Evolutionary conservation across 2,329 filamentous ascomycete species (phyloP).

Genomic region (Ophiocordyceps camponoti-saundersi): DNA sequence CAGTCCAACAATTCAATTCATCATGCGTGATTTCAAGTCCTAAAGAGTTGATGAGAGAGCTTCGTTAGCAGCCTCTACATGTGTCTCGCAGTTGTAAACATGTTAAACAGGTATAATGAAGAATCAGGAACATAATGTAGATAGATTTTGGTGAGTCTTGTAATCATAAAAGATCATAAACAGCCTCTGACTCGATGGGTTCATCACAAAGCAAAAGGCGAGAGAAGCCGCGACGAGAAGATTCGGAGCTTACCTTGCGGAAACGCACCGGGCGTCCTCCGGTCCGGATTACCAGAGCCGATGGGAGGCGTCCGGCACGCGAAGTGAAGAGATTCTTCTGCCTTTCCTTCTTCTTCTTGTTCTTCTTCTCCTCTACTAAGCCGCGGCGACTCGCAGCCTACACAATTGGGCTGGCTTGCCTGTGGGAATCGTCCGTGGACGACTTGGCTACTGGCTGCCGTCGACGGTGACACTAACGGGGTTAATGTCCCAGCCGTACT

Average conservation of each 20-base stretch:
- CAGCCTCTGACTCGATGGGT: slow-evolving; percentile 27
- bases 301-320: background rate
- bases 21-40: too few relatives aligned
- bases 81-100: background rate
- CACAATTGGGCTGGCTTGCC: background rate
- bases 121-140: slow-evolving; percentile 6
- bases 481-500: slow-evolving; percentile 74
- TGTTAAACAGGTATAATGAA: background rate
- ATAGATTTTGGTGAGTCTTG: slow-evolving; percentile 17
- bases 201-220: slow-evolving; percentile 12
- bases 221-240: background rate
- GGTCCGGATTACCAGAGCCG: background rate
- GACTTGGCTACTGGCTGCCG: slow-evolving; percentile 17
- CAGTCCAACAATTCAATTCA: too few relatives aligned
- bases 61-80: too few relatives aligned
- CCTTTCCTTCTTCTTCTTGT: background rate
- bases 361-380: too few relatives aligned
- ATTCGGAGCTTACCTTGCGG: background rate
- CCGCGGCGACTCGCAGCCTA: background rate
- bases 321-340: background rate
- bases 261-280: background rate
- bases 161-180: slow-evolving; percentile 27
- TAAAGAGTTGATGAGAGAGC: too few relatives aligned
- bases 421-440: background rate
- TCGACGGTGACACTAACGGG: slow-evolving; percentile 38